These are phyloP conservation scores for Stramenopiles sp. DNA, from an alignment of 352 stramenopile genomes.

Conservation along the genomic window DNA sequence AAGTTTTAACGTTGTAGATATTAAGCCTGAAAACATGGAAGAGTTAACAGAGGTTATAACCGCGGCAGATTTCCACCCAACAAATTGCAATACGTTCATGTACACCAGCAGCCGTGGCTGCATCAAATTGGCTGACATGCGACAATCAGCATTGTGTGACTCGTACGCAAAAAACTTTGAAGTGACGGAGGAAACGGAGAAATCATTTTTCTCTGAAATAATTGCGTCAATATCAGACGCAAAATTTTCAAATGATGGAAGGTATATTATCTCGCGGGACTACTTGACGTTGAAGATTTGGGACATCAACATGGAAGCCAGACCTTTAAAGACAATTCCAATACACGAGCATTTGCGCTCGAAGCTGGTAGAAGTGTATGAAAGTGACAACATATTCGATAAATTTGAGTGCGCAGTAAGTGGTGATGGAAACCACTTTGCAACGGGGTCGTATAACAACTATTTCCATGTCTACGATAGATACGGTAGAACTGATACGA, in stretches of 20 bases:
- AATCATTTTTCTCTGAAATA: slow-evolving; percentile 79
- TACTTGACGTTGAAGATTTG: slow-evolving; percentile 87
- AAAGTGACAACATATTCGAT: slow-evolving; percentile 90
- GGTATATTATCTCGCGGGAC: slow-evolving; percentile 79
- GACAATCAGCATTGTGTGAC: slow-evolving; percentile 61
- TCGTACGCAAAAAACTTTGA: slow-evolving; percentile 29
- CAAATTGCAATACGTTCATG: slow-evolving; percentile 76
- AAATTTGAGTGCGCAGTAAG: slow-evolving; percentile 82
- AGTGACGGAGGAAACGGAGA: slow-evolving; percentile 14
- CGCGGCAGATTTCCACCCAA: slow-evolving; percentile 71
- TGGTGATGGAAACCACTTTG: slow-evolving; percentile 66
- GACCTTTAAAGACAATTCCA: slow-evolving; percentile 71
- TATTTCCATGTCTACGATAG: slow-evolving; percentile 69
- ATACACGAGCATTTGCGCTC: slow-evolving; percentile 74
- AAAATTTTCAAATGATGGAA: slow-evolving; percentile 70
- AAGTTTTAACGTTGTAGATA: slow-evolving; percentile 83
- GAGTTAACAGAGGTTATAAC: slow-evolving; percentile 90
- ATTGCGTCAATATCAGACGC: slow-evolving; percentile 82
- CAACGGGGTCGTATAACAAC: slow-evolving; percentile 82
- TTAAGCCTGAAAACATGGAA: slow-evolving; percentile 89
- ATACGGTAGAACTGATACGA: slow-evolving; percentile 47
- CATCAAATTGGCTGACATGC: slow-evolving; percentile 78
- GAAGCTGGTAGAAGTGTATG: slow-evolving; percentile 66
- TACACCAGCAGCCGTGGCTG: slow-evolving; percentile 72
- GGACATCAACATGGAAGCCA: slow-evolving; percentile 79